Base-by-base conservation (phyloP, 768 basidiomycete species). In the Leccinum broughii region DNA sequence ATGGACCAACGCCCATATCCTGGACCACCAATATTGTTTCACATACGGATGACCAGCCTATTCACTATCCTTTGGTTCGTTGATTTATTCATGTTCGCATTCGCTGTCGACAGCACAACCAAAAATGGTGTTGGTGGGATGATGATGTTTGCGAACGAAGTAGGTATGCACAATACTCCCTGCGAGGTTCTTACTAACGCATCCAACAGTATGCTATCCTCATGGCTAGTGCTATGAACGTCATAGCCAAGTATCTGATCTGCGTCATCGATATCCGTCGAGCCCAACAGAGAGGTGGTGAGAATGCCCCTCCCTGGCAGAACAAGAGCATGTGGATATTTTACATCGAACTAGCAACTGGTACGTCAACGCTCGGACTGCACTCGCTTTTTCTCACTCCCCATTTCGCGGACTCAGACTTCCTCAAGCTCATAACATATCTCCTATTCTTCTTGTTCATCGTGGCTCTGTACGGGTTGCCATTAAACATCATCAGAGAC, bases 311-410 rank as follows among this genome's bases (percentile, higher is more conserved):
- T 63, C 85, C 89, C 51, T 98, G 97, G 97, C 95, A 99, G 74
- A 90, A 95, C 70, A 98, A 98, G 81, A 94, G 92, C 78, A 95
- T 98, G 88, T 95, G 87, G 81, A 80, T 91, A 9, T 98, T 97
- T 78, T 98, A 98, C 71, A 86, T 98, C 59, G 97, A 98, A 70
- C 77, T 98, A 55, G 80, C 82, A 28, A 95, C 95, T 46, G 95
- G 96, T 95, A 64, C 51, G 85, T 75, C 20, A 49, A 56, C 11
- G 22, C 35, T 51, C 52, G 49, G 7, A 56, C 52, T 56, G 35
- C 54, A 24, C 56, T 54, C 26, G 11, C 34, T 15, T 37, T 49
- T 7, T 48, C 60, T 61, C 52, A 61, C 51, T 49, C 64, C 54
- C 22, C 64, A 53, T 24, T 55, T 28, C 50, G n/a, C 22, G 22